A percentile compares a stretch with the other conserved stretches of the same genome.
These are phyloP conservation scores for Pestalotiopsis sp. DNA, from an alignment of 2,329 filamentous ascomycete genomes.

Conservation along the genomic window DNA sequence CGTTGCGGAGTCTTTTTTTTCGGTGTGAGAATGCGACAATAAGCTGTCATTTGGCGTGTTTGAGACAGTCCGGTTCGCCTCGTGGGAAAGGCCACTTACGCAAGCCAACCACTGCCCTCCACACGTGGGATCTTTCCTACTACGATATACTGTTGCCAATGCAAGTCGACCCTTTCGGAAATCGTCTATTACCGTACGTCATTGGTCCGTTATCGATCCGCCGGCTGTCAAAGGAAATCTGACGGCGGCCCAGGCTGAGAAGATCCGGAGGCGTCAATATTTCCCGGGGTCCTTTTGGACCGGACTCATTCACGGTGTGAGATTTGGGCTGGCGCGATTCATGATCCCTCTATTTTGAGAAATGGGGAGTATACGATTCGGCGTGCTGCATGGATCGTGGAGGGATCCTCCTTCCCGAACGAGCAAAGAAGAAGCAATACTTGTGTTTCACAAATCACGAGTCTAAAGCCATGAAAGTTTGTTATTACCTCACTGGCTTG, in stretches of 20 bases:
- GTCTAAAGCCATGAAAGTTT: conserved; percentile 1
- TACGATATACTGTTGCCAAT: not conserved
- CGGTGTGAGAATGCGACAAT: not conserved
- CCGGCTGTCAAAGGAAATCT: not conserved
- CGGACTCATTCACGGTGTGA: not conserved
- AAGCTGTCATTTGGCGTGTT: not conserved
- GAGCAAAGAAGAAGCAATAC: not conserved
- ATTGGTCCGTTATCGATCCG: not conserved
- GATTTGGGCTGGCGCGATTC: not conserved
- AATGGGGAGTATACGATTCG: not conserved
- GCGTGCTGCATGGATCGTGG: not conserved
- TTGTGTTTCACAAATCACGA: conserved; percentile 6
- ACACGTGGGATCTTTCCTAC: not conserved
- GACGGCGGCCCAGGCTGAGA: not conserved
- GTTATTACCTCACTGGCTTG: conserved; percentile 4
- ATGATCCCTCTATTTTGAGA: not conserved
- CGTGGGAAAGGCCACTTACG: not conserved
- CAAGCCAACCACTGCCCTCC: not conserved
- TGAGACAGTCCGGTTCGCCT: not conserved
- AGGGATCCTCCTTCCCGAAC: not conserved
- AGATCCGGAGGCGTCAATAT: conserved; percentile 4
- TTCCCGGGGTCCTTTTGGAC: not conserved
- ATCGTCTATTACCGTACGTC: not conserved
- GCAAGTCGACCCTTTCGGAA: not conserved
- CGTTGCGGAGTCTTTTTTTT: not conserved